Base-by-base conservation (phyloP, 768 basidiomycete genomes). In the Amanita molliuscula region DNA sequence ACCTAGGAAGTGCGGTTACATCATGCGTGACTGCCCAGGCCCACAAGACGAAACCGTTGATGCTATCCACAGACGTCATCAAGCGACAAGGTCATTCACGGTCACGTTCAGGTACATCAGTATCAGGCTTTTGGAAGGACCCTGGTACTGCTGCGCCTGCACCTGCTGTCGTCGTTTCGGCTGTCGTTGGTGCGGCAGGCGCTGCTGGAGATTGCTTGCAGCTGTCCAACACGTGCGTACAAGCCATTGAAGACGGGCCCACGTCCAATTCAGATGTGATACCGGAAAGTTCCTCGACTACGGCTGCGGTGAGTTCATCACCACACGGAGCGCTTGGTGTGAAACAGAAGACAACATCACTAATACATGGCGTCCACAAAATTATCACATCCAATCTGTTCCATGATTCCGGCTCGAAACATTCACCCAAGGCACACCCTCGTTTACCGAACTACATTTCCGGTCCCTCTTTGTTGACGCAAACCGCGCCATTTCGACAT, bases 381-480 rank as follows among this genome's bases (percentile, higher is more conserved):
- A 51, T 60, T 15, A 57, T 56, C 41, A 53, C 58, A 18, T 53
- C 61, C 34, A 55, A 46, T 29, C 45, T 57, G 36, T 45, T 60
- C 38, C 49, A 53, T 47, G 54, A 59, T 53, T 55, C 53, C 38
- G 20, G 54, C 34, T 7, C 43, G 53, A 47, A 55, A 21, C 56
- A 62, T 43, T 15, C 47, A 34, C 31, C 55, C 43, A 51, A 47
- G 26, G 50, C 43, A 37, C 26, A 47, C 42, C 18, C 55, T 54
- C 35, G 25, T 54, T 21, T 58, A 54, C 43, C 48, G 25, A 26
- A 26, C 25, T 7, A 31, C 13, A 31, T 31, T 58, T 49, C 50
- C 21, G 21, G 53, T 15, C 70, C 74, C 18, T 84, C 81, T 13
- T 69, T 84, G 21, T 72, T 84, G 33, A 79, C 79, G n/a, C 79